Evolutionary conservation across 2,329 filamentous ascomycete genomes (phyloP).

Genomic region (Penicillium corylophilum): DNA sequence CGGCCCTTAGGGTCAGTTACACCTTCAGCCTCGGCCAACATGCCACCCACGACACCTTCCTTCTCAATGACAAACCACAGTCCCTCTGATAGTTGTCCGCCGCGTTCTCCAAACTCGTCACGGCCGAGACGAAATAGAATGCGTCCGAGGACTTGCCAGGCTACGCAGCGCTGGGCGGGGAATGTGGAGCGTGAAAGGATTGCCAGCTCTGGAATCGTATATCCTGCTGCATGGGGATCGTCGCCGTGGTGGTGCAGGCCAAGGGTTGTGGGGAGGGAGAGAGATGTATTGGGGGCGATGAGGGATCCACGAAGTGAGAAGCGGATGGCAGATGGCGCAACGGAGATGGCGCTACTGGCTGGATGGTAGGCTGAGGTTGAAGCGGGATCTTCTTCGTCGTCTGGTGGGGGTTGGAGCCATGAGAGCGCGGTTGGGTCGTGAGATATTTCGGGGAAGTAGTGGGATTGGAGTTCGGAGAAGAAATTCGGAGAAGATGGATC

Average conservation of each 20-base stretch:
- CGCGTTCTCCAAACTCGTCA: constrained; percentile 65
- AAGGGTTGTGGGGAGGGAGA: constrained; percentile 70
- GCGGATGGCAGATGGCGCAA: constrained; percentile 67
- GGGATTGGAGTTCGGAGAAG: constrained; percentile 77
- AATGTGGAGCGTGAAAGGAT: constrained; percentile 77
- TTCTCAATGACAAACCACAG: constrained; percentile 80
- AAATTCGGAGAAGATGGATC: constrained; percentile 83
- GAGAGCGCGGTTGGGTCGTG: constrained; percentile 81
- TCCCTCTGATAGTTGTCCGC: constrained; percentile 67
- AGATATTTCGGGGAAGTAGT: constrained; percentile 89
- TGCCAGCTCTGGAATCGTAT: constrained; percentile 84
- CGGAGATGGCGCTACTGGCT: constrained; percentile 65
- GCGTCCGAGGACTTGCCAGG: constrained; percentile 85
- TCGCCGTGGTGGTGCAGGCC: constrained; percentile 93
- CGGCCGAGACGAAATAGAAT: constrained; percentile 79
- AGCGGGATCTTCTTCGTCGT: constrained; percentile 61
- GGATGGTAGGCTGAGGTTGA: constrained; percentile 80
- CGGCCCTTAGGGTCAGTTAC: constrained; percentile 42
- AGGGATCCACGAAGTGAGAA: constrained; percentile 85
- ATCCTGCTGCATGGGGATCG: constrained; percentile 89
- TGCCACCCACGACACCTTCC: constrained; percentile 71
- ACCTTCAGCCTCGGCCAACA: constrained; percentile 71
- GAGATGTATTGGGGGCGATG: constrained; percentile 71
- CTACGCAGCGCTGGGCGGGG: constrained; percentile 82
- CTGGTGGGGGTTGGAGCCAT: constrained; percentile 79